Evolutionary conservation across 768 basidiomycete genomes (phyloP).

Genomic region (Mycena rebaudengoi): DNA sequence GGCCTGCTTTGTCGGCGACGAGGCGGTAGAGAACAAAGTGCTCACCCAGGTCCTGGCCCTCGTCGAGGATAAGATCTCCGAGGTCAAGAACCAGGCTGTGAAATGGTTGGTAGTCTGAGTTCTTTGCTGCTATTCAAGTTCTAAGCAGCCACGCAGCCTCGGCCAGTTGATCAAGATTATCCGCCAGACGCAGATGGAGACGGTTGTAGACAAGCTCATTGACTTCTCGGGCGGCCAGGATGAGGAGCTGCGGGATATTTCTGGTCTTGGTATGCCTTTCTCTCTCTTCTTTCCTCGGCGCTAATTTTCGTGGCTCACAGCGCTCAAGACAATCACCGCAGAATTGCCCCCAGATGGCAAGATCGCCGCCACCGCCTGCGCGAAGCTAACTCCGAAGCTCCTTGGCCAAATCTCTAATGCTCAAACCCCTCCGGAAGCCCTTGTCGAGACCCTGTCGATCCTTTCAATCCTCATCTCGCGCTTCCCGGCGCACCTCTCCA

Average conservation of each 20-base stretch:
- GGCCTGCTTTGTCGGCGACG: conserved; percentile 82
- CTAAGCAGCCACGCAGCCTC: conserved; percentile 59
- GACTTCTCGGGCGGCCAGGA: conserved; percentile 87
- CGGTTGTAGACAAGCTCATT: conserved; percentile 90
- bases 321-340: conserved; percentile 93
- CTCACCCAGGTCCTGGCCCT: conserved; percentile 85
- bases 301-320: conserved; percentile 47
- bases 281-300: background rate
- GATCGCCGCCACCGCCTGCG: conserved; percentile 81
- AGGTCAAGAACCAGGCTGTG: conserved; percentile 98
- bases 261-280: conserved; percentile 74
- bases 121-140: background rate
- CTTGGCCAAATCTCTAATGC: conserved; percentile 84
- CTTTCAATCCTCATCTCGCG: conserved; percentile 89
- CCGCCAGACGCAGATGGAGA: conserved; percentile 81
- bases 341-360: conserved; percentile 87
- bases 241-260: conserved; percentile 94
- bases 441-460: conserved; percentile 85
- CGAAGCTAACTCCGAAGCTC: conserved; percentile 85
- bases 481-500: conserved; percentile 75
- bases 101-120: conserved; percentile 73
- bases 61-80: conserved; percentile 94
- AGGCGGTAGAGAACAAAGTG: conserved; percentile 84
- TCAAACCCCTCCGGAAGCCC: conserved; percentile 78
- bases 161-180: conserved; percentile 92